Base-by-base conservation (phyloP, 2,329 filamentous ascomycete species). In the Neocatenulostroma microsporum region DNA sequence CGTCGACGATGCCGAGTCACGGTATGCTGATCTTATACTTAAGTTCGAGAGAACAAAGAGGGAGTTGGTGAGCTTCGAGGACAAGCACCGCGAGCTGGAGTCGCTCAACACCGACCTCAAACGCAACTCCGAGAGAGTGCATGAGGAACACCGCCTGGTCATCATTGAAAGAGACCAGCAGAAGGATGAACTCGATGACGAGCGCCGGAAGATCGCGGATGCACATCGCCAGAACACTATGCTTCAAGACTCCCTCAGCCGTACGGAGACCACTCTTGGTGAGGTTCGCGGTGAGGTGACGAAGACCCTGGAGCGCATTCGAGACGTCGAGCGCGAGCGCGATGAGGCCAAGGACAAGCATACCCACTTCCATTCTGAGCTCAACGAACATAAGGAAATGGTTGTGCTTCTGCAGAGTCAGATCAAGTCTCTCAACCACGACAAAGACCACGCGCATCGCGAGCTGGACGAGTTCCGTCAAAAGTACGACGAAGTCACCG, bases 401-500 rank as follows among this genome's bases (percentile, higher is more conserved):
- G 41, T 55, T 30, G 29, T 44, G 2, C 30, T 48, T 21, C 45
- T 54, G 15, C 47, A 51, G 27, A 42, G 41, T 19, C 47, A 58
- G 38, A 47, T 50, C 29, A 40, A 42, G 27, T 37, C 39, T 15
- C 19, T 44, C 18, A 47, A 43, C 23, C 45, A 48, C 11, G 40
- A 42, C 17, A 51, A 50, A 37, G 53, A 53, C 32, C 36, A 36
- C 17, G 41, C 48, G 24, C 46, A 43, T 30, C 36, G 39, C 10
- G 52, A 56, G 20, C 44, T 55, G 10, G 47, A 48, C 29, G 44
- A 51, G 3, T 45, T 44, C 31, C 40, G 44, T 33, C 40, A 39
- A 4, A 42, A 50, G 10, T 53, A 55, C 39, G 49, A 55, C 27
- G 48, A 55, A 23, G 42, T 55, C 34, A 51, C 41, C 23, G 53